Evolutionary conservation across 768 basidiomycete genomes (phyloP).

Genomic region (Obba rivulosa): DNA sequence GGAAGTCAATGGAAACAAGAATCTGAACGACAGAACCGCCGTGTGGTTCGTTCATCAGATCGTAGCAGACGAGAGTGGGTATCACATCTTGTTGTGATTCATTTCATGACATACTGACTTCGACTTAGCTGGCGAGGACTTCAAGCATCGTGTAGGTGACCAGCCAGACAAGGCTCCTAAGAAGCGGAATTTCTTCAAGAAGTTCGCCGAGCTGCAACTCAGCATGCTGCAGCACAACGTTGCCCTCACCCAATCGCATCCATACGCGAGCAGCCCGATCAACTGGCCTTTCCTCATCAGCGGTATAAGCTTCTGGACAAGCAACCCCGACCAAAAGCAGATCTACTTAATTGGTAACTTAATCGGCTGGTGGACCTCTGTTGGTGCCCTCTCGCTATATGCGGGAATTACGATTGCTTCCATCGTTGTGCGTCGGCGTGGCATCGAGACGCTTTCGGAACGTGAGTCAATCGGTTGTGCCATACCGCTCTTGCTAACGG

Average conservation of each 20-base stretch:
- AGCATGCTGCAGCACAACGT: conserved; percentile 99
- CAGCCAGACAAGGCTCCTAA: conserved; percentile 64
- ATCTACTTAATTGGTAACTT: conserved; percentile 97
- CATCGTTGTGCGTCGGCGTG: conserved; percentile 79
- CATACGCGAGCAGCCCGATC: conserved; percentile 92
- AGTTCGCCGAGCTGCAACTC: conserved; percentile 89
- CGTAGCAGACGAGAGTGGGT: conserved; percentile 64
- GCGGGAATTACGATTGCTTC: conserved; percentile 90
- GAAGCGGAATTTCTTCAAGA: conserved; percentile 86
- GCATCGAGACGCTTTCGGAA: conserved; percentile 79
- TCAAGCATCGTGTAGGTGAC: conserved; percentile 46
- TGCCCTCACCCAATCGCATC: conserved; percentile 95
- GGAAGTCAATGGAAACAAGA: conserved; percentile 98
- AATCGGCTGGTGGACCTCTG: conserved; percentile 92
- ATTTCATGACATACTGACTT: conserved; percentile 3
- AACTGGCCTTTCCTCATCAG: conserved; percentile 97
- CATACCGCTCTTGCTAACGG: not conserved
- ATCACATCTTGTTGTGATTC: not conserved
- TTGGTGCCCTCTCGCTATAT: conserved; percentile 80
- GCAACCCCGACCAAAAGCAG: conserved; percentile 77
- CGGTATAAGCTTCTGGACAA: conserved; percentile 99
- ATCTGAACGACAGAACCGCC: conserved; percentile 70
- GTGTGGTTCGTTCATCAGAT: conserved; percentile 90
- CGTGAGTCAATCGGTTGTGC: conserved; percentile 45
- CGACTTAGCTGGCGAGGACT: conserved; percentile 46